Conservation (phyloP, 208 protist species). For the Perkinsela sp. region DNA sequence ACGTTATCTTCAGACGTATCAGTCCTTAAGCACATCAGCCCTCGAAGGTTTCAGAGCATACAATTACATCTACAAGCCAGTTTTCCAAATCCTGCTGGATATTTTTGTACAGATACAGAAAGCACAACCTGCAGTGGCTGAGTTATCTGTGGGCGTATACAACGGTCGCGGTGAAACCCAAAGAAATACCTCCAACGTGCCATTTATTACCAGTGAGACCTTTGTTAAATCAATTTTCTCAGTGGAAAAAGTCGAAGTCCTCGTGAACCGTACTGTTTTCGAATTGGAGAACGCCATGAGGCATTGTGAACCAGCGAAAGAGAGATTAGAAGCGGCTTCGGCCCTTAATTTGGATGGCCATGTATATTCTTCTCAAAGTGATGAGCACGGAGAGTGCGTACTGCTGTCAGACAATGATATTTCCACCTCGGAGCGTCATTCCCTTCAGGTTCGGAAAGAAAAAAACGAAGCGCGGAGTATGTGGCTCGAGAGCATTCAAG, state of each 20-base stretch:
- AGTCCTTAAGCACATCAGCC: no score
- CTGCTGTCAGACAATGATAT: background rate
- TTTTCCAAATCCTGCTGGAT: background rate
- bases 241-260: background rate
- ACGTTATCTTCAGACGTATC: no score
- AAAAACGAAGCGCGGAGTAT: background rate
- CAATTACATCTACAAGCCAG: background rate
- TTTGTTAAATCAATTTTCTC: background rate
- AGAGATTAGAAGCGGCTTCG: background rate
- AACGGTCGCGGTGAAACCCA: background rate
- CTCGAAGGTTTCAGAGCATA: no score
- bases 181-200: background rate
- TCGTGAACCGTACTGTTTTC: background rate
- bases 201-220: background rate
- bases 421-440: background rate
- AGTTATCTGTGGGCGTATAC: background rate
- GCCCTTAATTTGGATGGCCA: background rate
- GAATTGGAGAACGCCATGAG: background rate
- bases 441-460: background rate
- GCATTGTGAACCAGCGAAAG: no score
- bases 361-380: background rate
- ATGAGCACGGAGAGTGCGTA: background rate
- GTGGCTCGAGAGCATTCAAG: background rate
- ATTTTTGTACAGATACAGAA: no score
- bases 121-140: no score